Conservation (phyloP, 495 filamentous ascomycete species). For the Endocarpon pusillum region DNA sequence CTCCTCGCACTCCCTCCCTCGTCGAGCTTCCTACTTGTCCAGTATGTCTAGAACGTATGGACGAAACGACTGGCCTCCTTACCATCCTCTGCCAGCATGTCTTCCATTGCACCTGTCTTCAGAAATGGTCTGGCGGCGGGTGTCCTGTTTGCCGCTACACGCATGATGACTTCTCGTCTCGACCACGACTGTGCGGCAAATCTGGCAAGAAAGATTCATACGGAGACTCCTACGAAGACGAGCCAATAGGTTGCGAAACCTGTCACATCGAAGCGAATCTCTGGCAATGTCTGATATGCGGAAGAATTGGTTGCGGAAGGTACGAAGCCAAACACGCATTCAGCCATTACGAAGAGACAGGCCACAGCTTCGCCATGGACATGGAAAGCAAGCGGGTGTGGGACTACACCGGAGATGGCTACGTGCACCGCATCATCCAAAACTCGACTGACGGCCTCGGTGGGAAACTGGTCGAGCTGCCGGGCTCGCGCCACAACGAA, state of each 20-base stretch:
- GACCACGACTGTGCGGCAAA: not conserved
- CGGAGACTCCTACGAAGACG: constrained; percentile 18
- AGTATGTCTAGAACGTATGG: constrained; percentile 95
- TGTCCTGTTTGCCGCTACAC: constrained; percentile 93
- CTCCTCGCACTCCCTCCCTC: constrained; percentile 78
- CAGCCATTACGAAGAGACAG: constrained; percentile 76
- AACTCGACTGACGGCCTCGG: constrained; percentile 62
- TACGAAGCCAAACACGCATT: constrained; percentile 92
- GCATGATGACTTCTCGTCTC: constrained; percentile 30
- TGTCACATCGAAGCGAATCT: constrained; percentile 68
- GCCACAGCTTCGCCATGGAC: constrained; percentile 84
- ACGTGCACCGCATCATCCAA: constrained; percentile 88
- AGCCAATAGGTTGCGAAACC: constrained; percentile 41
- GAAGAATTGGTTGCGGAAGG: constrained; percentile 79
- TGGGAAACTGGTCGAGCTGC: constrained; percentile 64
- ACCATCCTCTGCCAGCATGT: constrained; percentile 97
- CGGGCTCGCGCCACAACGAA: constrained; percentile 30
- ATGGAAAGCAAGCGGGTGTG: constrained; percentile 85
- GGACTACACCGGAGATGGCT: constrained; percentile 90
- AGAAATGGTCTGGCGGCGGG: constrained; percentile 87
- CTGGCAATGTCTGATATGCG: constrained; percentile 91
- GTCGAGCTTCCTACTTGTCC: constrained; percentile 91
- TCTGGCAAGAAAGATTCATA: not conserved
- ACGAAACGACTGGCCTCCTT: constrained; percentile 83
- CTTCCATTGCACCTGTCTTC: constrained; percentile 91